Conservation (phyloP, 2,329 filamentous ascomycete genomes). For the Aureobasidium sp. region DNA sequence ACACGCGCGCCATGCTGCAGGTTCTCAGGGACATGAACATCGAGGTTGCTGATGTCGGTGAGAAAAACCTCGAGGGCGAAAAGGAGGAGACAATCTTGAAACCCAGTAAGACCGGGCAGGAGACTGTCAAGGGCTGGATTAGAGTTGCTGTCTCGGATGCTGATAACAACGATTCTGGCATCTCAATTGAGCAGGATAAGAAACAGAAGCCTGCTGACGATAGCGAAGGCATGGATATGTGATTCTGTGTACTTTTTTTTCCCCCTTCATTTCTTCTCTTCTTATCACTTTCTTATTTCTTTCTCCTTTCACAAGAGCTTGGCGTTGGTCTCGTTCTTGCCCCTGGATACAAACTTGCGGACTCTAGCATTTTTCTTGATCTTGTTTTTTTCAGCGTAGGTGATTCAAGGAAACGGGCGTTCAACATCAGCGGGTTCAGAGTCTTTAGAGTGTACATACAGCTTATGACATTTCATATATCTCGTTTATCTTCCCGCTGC, state of each 20-base stretch:
- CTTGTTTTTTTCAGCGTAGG: not conserved
- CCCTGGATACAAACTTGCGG: not conserved
- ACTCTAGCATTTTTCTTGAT: not conserved
- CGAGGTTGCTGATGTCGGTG: conserved; percentile 33
- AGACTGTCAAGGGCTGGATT: conserved; percentile 11
- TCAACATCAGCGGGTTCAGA: too few relatives aligned
- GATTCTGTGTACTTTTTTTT: not conserved
- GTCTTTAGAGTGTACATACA: not conserved
- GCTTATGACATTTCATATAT: not conserved
- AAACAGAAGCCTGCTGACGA: conserved; percentile 12
- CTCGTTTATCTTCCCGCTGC: not conserved
- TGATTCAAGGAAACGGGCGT: not conserved
- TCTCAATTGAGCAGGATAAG: conserved; percentile 21
- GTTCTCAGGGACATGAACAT: conserved; percentile 43
- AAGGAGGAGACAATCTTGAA: conserved; percentile 18
- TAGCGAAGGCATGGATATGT: conserved; percentile 14
- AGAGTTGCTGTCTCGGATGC: conserved; percentile 4
- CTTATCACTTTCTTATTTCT: not conserved
- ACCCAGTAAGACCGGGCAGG: conserved; percentile 1
- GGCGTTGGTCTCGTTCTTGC: not conserved
- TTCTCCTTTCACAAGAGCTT: not conserved
- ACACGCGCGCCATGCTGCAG: conserved; percentile 75
- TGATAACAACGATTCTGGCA: conserved; percentile 12
- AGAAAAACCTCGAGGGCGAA: conserved; percentile 30
- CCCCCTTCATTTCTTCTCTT: not conserved